Percentiles rank a stretch among this genome's conserved stretches.
Conservation (phyloP, 495 filamentous ascomycete species). For the Cercophora newfieldiana region DNA sequence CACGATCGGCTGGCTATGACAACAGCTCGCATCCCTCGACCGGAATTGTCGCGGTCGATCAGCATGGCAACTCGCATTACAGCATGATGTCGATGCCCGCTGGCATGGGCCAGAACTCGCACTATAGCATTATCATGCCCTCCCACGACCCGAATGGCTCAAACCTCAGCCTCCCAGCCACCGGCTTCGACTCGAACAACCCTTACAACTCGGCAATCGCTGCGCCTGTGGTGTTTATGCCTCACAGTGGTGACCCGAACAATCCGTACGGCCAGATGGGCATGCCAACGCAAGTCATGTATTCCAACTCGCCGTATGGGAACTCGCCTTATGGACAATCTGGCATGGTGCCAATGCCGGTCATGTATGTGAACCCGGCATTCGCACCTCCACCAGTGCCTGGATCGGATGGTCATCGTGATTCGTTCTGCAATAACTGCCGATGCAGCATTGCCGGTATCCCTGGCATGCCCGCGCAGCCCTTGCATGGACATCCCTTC, state of each 20-base stretch:
- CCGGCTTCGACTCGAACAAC: conserved; percentile 15
- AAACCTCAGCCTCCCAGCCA: background rate
- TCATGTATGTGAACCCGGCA: conserved; percentile 12
- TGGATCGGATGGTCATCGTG: conserved; percentile 1
- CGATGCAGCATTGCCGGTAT: conserved; percentile 14
- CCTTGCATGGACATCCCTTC: background rate
- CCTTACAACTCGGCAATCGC: conserved; percentile 11
- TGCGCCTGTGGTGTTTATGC: conserved; percentile 10
- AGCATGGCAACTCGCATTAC: background rate
- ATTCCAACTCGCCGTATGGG: conserved; percentile 4
- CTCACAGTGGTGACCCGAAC: conserved; percentile 14
- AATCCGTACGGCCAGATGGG: conserved; percentile 17
- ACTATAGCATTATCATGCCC: conserved; percentile 13
- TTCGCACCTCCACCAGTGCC: conserved; percentile 3
- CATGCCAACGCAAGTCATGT: background rate
- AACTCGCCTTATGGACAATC: conserved; percentile 6
- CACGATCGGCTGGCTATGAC: conserved; percentile 4
- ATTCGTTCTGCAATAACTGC: conserved; percentile 14
- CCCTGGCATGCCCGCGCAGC: background rate
- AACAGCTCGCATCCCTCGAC: background rate
- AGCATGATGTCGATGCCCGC: conserved; percentile 13
- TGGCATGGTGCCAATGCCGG: conserved; percentile 8
- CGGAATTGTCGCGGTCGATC: background rate
- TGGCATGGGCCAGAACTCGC: background rate
- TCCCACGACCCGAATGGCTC: conserved; percentile 8